Base-by-base conservation (phyloP, 805 yeast species). In the Kuraishia floccosa region DNA sequence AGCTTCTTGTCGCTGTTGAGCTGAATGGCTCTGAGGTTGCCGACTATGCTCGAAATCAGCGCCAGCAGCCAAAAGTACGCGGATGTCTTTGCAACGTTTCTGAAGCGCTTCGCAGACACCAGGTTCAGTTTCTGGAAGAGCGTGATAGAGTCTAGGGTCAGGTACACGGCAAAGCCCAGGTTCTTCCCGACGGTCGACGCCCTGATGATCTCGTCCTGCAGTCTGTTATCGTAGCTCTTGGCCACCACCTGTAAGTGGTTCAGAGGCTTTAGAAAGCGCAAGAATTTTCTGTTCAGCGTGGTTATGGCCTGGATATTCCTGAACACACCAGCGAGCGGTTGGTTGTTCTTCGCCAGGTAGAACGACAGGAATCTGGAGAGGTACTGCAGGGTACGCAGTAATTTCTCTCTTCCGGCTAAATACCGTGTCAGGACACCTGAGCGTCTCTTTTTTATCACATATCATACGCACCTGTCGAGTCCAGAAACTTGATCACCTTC, bases 241-340 rank as follows among this genome's bases (percentile, higher is more conserved):
- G 80, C 63, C 4, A 87, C 82, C n/a, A 72, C 67, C 43, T 75
- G 74, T 33, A 82, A 47, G 49, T 79, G 85, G 44, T 65, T 65
- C 45, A 87, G 58, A 1, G 94, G 94, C 56, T 86, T 87, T 39
- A 85, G 70, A 47, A 79, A 74, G 47, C 96, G 72, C 62, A 87
- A 58, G 15, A 86, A 76, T 60, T 89, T 89, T 52, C 97, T 75
- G 39, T 83, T 65, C 36, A 77, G 52, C 2, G 83, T 68, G 19
- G 84, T 67, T 39, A 79, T 74, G 27, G 49, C 50, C 56, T 77
- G 82, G 38, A 85, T 52, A 15, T 65, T 60, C 41, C 66, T 68
- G 50, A 74, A 65, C 36, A 68, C 50, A 28, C 54, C 52, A 21
- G 77, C 66, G 6, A 62, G 40, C 18, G 72, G 44, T 46, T 58